These are phyloP conservation scores for Otatea glauca DNA, from an alignment of 176 grass and related monocot genomes.

Conservation along the genomic window DNA sequence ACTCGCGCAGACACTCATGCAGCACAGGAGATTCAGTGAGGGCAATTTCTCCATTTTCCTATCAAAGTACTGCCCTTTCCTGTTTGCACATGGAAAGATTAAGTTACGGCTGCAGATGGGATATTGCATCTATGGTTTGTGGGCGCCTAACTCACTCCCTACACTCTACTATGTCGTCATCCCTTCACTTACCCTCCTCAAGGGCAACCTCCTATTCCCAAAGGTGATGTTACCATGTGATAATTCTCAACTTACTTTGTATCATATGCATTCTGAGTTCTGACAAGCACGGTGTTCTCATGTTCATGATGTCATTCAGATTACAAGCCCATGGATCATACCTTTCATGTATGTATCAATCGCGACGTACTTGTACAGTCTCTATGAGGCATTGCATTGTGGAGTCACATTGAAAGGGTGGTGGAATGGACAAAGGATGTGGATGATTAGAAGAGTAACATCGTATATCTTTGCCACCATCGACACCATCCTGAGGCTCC, in stretches of 20 bases:
- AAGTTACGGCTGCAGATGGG: conserved; percentile 53
- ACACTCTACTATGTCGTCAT: conserved; percentile 49
- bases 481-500: conserved; percentile 22
- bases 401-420: conserved; percentile 48
- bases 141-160: conserved; percentile 56
- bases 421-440: conserved; percentile 60
- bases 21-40: conserved; percentile 62
- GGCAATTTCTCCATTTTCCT: conserved; percentile 52
- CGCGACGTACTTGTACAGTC: conserved; percentile 29
- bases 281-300: neutral
- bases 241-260: neutral
- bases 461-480: conserved; percentile 44
- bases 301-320: conserved; percentile 38
- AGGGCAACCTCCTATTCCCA: conserved; percentile 59
- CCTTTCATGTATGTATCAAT: conserved; percentile 45
- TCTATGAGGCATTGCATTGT: conserved; percentile 29
- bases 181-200: conserved; percentile 56
- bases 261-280: neutral
- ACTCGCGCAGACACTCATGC: conserved; percentile 52
- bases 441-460: conserved; percentile 52
- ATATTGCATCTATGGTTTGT: conserved; percentile 49
- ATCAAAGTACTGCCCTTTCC: conserved; percentile 56
- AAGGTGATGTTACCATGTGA: conserved; percentile 32
- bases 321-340: conserved; percentile 45
- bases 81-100: conserved; percentile 46